Percentiles rank a stretch among this genome's conserved stretches.
Conservation (phyloP, 148 eudicot genomes). For the Rhododendron ovatum region DNA sequence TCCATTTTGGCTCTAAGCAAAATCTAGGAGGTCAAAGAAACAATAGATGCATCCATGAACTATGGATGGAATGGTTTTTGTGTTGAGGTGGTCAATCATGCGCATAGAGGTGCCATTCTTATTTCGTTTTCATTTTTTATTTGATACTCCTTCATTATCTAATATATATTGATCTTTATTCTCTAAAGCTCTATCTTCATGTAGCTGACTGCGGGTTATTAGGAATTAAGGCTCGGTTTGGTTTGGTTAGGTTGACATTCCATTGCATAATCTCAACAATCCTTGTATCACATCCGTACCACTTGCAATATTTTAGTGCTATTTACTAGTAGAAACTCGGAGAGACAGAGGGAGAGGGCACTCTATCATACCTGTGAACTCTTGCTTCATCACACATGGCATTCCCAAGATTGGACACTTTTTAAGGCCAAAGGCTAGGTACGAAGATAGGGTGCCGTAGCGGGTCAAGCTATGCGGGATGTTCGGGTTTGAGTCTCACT, state of each 20-base stretch:
- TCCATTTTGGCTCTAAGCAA: neutral
- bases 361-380: no score
- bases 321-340: no score
- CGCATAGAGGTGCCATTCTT: neutral
- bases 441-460: no score
- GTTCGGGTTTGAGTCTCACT: neutral
- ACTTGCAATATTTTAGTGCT: neutral
- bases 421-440: no score
- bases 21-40: neutral
- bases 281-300: neutral
- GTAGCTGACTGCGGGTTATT: neutral
- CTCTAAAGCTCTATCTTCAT: neutral
- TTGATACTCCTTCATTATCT: no score
- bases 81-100: neutral
- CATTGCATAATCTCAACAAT: neutral
- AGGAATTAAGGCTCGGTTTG: neutral
- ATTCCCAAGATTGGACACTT: neutral
- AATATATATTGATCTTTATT: neutral
- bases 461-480: no score
- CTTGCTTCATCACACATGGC: neutral
- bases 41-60: neutral
- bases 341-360: no score
- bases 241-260: neutral
- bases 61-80: neutral
- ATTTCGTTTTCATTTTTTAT: neutral